Conservation (phyloP, 495 filamentous ascomycete species). For the Pyrenula aspistea region DNA sequence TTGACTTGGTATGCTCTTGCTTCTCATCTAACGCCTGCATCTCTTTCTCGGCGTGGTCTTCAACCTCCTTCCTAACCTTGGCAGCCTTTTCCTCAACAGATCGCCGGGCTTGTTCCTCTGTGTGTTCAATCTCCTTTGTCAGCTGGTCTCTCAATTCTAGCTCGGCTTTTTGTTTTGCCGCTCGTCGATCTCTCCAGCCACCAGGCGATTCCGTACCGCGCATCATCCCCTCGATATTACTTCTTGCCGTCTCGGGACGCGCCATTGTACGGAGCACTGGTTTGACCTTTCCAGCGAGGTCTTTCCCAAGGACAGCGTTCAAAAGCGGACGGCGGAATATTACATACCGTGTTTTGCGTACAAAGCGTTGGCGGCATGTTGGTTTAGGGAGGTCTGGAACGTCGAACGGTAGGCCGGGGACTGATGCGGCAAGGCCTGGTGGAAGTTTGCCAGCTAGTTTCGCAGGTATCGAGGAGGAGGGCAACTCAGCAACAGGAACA, state of each 20-base stretch:
- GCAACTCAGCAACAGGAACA: not conserved
- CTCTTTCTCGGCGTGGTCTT: slow-evolving; percentile 41
- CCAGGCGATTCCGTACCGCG: not conserved
- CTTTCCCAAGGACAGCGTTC: not conserved
- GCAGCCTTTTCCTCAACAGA: slow-evolving; percentile 45
- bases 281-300: not conserved
- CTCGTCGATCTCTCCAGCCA: not conserved
- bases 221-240: not conserved
- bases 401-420: not conserved
- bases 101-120: slow-evolving; percentile 41
- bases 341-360: not conserved
- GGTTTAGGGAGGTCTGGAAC: not conserved
- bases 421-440: not conserved
- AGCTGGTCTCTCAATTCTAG: not conserved
- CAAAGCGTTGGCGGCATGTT: not conserved
- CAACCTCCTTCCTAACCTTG: slow-evolving; percentile 45
- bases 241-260: not conserved
- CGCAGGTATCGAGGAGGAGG: not conserved
- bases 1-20: slow-evolving; percentile 15
- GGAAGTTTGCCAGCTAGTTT: not conserved
- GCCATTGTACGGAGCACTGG: not conserved
- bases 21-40: slow-evolving; percentile 36
- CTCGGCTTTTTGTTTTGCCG: not conserved
- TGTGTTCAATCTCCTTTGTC: slow-evolving; percentile 15
- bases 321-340: not conserved